A percentile compares a stretch with the other conserved stretches of the same genome.
phyloP scores from a whole-genome alignment of 768 basidiomycete genomes.

The Agrocybe pediades region DNA sequence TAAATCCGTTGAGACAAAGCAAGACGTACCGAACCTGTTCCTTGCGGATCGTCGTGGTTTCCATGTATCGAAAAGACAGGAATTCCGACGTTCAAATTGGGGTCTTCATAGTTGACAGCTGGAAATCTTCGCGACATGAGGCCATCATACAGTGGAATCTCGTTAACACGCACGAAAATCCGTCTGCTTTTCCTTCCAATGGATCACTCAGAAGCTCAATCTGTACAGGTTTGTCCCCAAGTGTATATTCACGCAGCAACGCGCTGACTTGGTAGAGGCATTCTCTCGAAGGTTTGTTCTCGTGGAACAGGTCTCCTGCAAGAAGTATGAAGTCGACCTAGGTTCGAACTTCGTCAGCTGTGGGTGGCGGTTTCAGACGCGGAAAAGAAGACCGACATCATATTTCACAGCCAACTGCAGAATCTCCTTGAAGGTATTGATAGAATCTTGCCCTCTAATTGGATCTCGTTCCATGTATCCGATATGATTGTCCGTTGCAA shows the following conservation, averaged over 20 bases:
- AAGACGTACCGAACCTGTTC: slow-evolving; percentile 78
- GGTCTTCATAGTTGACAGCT: slow-evolving; percentile 95
- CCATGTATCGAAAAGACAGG: slow-evolving; percentile 99
- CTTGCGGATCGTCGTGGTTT: slow-evolving; percentile 99
- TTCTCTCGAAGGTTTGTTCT: slow-evolving; percentile 92
- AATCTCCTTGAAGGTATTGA: slow-evolving; percentile 94
- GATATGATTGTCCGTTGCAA: slow-evolving; percentile 96
- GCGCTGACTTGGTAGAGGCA: slow-evolving; percentile 89
- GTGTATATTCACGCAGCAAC: slow-evolving; percentile 85
- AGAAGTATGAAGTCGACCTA: slow-evolving; percentile 96
- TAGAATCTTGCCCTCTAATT: slow-evolving; percentile 90
- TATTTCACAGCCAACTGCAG: slow-evolving; percentile 87
- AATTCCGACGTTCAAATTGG: slow-evolving; percentile 92
- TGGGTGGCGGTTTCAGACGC: not conserved
- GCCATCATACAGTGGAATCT: not conserved
- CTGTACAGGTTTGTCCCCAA: slow-evolving; percentile 88
- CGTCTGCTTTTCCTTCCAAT: slow-evolving; percentile 82
- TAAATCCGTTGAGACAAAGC: not conserved
- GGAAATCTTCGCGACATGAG: slow-evolving; percentile 69
- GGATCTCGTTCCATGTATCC: slow-evolving; percentile 96
- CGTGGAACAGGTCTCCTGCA: slow-evolving; percentile 96
- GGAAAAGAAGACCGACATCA: slow-evolving; percentile 54
- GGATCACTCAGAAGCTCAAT: slow-evolving; percentile 93
- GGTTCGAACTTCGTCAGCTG: slow-evolving; percentile 8
- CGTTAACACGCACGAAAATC: slow-evolving; percentile 68